Percentiles rank a stretch among this genome's conserved stretches.
Conservation (phyloP, 2,329 filamentous ascomycete species). For the Ophiostoma novo-ulmi region DNA sequence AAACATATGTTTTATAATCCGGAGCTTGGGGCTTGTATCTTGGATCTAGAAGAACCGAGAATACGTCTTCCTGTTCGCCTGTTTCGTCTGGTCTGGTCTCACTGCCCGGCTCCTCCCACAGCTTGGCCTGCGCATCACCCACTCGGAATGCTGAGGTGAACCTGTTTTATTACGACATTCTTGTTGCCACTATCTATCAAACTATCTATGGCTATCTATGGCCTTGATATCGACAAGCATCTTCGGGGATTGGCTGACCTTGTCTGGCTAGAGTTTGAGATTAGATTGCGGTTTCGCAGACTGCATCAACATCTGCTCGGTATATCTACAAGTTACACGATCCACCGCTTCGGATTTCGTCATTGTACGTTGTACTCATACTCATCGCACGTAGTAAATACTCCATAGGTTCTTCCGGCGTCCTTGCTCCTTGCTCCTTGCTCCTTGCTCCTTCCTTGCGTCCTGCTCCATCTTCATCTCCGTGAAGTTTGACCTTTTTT, state of each 20-base stretch:
- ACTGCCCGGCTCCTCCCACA: background rate
- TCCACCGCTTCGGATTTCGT: background rate
- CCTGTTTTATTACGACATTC: background rate
- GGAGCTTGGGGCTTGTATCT: background rate
- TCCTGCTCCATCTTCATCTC: background rate
- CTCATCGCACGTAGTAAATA: background rate
- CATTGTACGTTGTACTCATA: background rate
- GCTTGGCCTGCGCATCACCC: background rate
- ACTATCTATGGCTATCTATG: background rate
- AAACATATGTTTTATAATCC: background rate
- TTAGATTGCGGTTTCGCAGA: background rate
- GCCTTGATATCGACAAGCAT: background rate
- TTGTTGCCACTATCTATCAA: background rate
- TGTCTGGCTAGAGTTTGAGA: conserved; percentile 5
- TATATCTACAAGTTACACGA: background rate
- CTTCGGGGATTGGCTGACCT: background rate
- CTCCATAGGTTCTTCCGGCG: conserved; percentile 2
- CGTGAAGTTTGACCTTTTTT: background rate
- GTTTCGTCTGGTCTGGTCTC: background rate
- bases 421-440: background rate
- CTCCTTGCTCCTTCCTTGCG: background rate
- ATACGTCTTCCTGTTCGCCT: background rate
- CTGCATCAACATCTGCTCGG: background rate
- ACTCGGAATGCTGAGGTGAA: background rate
- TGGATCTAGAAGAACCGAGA: background rate